These are phyloP conservation scores for Boletus eberwhitei DNA, from an alignment of 768 basidiomycete genomes.

Conservation along the genomic window DNA sequence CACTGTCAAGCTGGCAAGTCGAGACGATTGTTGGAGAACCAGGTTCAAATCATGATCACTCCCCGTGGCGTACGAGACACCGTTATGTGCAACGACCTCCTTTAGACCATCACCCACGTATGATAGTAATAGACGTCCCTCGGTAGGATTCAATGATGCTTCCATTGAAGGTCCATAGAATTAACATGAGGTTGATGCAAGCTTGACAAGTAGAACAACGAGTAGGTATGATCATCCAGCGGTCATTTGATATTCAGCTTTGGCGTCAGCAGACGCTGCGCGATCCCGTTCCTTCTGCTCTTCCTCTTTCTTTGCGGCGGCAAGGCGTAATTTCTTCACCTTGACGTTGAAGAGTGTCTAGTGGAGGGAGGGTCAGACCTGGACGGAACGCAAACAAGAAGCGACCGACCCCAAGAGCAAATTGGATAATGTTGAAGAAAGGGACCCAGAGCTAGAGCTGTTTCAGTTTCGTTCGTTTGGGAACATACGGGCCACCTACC, in stretches of 20 bases:
- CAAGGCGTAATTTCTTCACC: conserved; percentile 59
- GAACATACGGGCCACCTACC: conserved; percentile 36
- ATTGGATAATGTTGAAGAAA: conserved; percentile 79
- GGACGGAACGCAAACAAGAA: neutral
- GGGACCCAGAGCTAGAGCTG: conserved; percentile 74
- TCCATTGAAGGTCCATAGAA: conserved; percentile 5
- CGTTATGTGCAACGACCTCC: conserved; percentile 40
- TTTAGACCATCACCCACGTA: conserved; percentile 25
- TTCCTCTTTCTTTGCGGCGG: conserved; percentile 49
- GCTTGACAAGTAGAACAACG: neutral
- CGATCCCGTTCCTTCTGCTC: conserved; percentile 35
- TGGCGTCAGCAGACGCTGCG: conserved; percentile 18
- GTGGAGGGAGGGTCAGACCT: neutral
- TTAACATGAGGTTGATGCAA: conserved; percentile 11
- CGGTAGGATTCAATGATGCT: conserved; percentile 4
- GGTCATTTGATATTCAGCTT: conserved; percentile 22
- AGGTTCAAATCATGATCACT: conserved; percentile 5
- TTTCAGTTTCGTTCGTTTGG: conserved; percentile 1
- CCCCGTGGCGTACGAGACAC: conserved; percentile 35
- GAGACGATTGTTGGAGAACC: conserved; percentile 60
- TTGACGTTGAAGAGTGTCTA: conserved; percentile 75
- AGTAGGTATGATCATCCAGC: conserved; percentile 13
- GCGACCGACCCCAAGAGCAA: conserved; percentile 64
- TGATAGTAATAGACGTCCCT: conserved; percentile 32
- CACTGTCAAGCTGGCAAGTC: conserved; percentile 63